A percentile compares a stretch with the other conserved stretches of the same genome.
These are phyloP conservation scores for Colletotrichum navitas DNA, from an alignment of 2,329 filamentous ascomycete genomes.

Conservation along the genomic window DNA sequence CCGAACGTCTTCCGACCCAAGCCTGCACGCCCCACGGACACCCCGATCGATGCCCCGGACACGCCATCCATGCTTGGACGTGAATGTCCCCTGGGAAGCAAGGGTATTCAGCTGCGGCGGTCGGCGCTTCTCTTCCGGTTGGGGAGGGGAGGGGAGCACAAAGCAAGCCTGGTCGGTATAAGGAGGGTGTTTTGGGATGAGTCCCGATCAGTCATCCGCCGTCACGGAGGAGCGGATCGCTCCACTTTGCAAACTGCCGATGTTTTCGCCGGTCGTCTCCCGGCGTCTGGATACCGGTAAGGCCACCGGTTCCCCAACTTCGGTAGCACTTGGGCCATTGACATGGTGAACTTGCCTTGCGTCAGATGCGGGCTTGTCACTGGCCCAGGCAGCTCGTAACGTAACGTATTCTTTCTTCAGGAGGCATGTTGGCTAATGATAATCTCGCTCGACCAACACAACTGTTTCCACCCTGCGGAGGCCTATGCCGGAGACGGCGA, in stretches of 20 bases:
- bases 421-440: background rate
- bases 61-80: slow-evolving; percentile 13
- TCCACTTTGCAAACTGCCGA: slow-evolving; percentile 22
- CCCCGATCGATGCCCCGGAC: background rate
- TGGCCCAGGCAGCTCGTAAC: background rate
- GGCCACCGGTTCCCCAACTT: background rate
- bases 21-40: slow-evolving; percentile 15
- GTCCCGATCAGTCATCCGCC: slow-evolving; percentile 37
- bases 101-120: slow-evolving; percentile 13
- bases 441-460: background rate
- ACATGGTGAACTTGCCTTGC: background rate
- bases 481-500: background rate
- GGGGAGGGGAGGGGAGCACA: slow-evolving; percentile 22
- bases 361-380: background rate
- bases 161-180: slow-evolving; percentile 11
- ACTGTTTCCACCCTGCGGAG: background rate
- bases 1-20: slow-evolving; percentile 25
- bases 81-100: background rate
- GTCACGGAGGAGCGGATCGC: slow-evolving; percentile 33
- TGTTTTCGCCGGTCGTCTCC: slow-evolving; percentile 19
- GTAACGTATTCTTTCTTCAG: background rate
- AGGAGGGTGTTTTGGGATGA: slow-evolving; percentile 27
- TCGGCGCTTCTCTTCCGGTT: slow-evolving; percentile 16
- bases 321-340: background rate
- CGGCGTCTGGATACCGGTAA: slow-evolving; percentile 25